Percentiles rank a stretch among this genome's conserved stretches.
Conservation (phyloP, 2,329 filamentous ascomycete species). For the Ophiostoma piceae region DNA sequence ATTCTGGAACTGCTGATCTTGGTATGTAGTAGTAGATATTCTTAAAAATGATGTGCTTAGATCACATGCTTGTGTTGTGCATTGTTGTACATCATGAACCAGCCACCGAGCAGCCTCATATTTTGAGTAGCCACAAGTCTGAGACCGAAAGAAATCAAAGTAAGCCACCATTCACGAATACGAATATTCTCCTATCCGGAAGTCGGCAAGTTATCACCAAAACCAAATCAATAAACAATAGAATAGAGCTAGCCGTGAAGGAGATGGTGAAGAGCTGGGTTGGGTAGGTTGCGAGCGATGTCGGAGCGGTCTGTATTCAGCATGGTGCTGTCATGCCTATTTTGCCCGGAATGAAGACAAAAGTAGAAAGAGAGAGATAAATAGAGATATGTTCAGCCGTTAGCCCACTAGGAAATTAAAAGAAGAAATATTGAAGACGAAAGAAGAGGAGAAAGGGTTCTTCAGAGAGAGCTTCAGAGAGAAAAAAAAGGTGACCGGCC, state of each 20-base stretch:
- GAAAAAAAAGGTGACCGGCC: not conserved
- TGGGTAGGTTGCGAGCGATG: conserved; percentile 1
- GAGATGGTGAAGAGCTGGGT: not conserved
- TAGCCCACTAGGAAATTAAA: not conserved
- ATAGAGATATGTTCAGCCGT: not conserved
- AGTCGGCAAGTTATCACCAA: not conserved
- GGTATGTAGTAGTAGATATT: not conserved
- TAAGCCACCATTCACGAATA: not conserved
- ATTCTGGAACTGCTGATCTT: conserved; percentile 2
- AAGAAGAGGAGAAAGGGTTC: not conserved
- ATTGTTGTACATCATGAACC: not conserved
- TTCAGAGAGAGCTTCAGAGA: no score
- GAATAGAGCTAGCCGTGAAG: no score
- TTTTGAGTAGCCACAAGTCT: not conserved
- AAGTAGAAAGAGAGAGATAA: not conserved
- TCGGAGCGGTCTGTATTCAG: not conserved
- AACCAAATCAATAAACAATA: not conserved
- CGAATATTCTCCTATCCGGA: not conserved
- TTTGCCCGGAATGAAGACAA: not conserved
- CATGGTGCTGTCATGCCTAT: not conserved
- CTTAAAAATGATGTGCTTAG: not conserved
- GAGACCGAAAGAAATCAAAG: not conserved
- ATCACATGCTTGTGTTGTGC: not conserved
- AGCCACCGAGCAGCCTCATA: not conserved
- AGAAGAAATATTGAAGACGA: conserved; percentile 8